Conservation (phyloP, 2,329 filamentous ascomycete species). For the Colletotrichum tanaceti region DNA sequence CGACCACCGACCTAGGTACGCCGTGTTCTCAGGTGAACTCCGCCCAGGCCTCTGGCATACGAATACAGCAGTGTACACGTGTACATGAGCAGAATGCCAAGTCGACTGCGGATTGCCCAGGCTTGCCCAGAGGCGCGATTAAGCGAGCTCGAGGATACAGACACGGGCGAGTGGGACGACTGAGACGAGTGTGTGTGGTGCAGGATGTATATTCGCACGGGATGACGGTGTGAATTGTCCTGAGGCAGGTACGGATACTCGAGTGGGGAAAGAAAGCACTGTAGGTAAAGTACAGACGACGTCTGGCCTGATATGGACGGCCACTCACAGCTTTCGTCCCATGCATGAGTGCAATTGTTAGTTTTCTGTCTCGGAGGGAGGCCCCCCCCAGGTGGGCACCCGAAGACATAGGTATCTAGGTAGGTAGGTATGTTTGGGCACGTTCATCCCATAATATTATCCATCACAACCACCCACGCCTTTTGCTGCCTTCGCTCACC, state of each 20-base stretch:
- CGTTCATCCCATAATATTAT: background rate
- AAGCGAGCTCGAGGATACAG: background rate
- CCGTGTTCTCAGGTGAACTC: background rate
- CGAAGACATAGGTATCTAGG: no score
- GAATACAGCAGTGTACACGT: background rate
- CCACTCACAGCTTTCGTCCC: background rate
- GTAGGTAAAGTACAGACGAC: no score
- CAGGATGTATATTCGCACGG: background rate
- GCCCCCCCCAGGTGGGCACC: background rate
- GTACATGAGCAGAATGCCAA: background rate
- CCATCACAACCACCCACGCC: background rate
- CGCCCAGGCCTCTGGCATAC: background rate
- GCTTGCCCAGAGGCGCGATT: slow-evolving; percentile 3
- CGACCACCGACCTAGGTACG: no score
- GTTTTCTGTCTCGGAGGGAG: slow-evolving; percentile 7
- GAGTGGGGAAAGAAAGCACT: background rate
- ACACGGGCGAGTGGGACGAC: background rate
- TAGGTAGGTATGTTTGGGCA: background rate
- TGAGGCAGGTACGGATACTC: background rate
- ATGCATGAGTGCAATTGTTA: background rate
- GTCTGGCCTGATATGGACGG: background rate
- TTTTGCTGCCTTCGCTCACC: background rate
- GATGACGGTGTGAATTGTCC: background rate
- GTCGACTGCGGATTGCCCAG: background rate
- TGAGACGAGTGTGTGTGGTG: background rate